A percentile compares a stretch with the other conserved stretches of the same genome.
Evolutionary conservation across 805 yeast species (phyloP).

Genomic region (Ascoidea asiatica): DNA sequence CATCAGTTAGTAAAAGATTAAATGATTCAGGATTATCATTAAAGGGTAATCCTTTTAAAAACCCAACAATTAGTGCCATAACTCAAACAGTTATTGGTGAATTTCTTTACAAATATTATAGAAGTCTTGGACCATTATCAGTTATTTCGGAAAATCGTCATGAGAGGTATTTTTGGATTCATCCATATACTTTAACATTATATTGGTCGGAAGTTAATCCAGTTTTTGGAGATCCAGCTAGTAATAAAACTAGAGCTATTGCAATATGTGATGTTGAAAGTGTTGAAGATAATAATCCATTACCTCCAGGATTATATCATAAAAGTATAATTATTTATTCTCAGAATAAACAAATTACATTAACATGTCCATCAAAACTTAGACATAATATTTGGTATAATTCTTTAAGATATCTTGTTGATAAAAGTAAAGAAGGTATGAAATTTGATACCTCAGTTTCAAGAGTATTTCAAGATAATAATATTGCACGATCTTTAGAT

Average conservation of each 20-base stretch:
- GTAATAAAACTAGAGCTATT: constrained; percentile 59
- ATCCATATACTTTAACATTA: constrained; percentile 81
- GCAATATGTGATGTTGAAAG: constrained; percentile 71
- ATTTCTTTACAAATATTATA: constrained; percentile 71
- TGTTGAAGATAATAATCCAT: constrained; percentile 72
- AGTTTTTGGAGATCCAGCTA: constrained; percentile 50
- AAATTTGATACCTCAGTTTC: no score
- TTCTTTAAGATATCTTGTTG: constrained; percentile 63
- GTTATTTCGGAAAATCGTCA: constrained; percentile 68
- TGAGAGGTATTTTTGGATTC: constrained; percentile 91
- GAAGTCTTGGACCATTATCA: constrained; percentile 66
- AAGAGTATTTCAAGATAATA: no score
- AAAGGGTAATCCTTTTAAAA: background rate
- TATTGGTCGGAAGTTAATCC: constrained; percentile 86
- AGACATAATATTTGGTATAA: constrained; percentile 89
- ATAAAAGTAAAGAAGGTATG: constrained; percentile 48
- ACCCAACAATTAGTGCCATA: constrained; percentile 75
- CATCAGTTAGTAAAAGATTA: no score
- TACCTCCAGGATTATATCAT: constrained; percentile 80
- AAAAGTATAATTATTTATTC: constrained; percentile 72
- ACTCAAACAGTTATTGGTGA: constrained; percentile 94
- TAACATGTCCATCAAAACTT: constrained; percentile 79
- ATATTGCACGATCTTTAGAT: no score
- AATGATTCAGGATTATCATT: background rate
- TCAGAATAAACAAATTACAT: constrained; percentile 43